Base-by-base conservation (phyloP, 2,329 filamentous ascomycete genomes). In the Arthrobotrys entomopaga region DNA sequence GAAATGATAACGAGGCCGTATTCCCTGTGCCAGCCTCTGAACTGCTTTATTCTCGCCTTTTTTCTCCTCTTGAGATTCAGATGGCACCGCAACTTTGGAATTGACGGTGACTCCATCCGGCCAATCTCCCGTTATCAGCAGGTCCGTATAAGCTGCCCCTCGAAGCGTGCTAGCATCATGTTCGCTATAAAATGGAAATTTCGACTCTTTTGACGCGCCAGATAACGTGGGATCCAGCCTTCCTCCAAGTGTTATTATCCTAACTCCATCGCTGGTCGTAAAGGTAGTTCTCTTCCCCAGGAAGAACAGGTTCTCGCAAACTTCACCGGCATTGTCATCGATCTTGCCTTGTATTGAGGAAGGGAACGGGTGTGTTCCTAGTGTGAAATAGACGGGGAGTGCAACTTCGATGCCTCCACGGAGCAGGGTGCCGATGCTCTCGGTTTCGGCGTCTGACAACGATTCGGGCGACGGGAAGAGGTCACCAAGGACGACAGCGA, bases 1-100 rank as follows among this genome's bases (percentile, higher is more conserved):
- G 79, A 98, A 89, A 81, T 98, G 93, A 80, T 99, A 99, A 26
- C 91, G 89, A n/a, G 95, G 95, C 80, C 93, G 95, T 19, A 99
- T 82, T 0, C 87, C 83, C 1, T 89, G 85, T 79, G 90, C 94
- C 10, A 99, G 85, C 72, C 96, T 91, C 4, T 93, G 88, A 48
- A 98, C 84, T 65, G 89, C 87, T 61, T 88, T 85, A n/a, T 87
- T 87, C 66, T 86, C 85, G 4, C 38, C 57, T 20, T 58, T 66
- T 19, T 73, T 56, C 15, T 57, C 0, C 29, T 73, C 69, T 16
- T 67, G 52, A 26, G 59, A 24, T 40, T 72, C 71, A 20, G 83
- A 78, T 0, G 88, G 83, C 2, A 85, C 81, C 1, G 84, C 79
- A 1, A 88, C 85, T 50, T 87, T 89, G 1, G 93, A 93, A 4